Conservation (phyloP, 2,329 filamentous ascomycete genomes). For the Coniosporium tulheliwenetii region DNA sequence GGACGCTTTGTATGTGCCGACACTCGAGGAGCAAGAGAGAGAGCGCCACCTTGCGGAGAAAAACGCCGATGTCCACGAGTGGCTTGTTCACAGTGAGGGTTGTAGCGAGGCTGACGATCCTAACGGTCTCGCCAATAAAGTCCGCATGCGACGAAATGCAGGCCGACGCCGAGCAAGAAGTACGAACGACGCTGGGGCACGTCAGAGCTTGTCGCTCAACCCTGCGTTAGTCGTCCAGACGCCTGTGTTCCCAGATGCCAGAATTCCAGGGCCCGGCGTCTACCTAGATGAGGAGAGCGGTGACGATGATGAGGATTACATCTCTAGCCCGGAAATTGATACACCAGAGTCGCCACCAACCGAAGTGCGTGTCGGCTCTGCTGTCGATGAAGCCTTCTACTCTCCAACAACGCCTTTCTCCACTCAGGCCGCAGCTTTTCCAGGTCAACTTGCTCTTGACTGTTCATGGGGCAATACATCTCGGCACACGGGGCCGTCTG, state of each 20-base stretch:
- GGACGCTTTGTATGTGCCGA: conserved; percentile 26
- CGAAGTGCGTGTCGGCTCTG: too few species aligned
- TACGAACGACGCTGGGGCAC: conserved; percentile 17
- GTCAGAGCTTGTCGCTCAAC: too few species aligned
- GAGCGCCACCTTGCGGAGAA: conserved; percentile 31
- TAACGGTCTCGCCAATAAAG: conserved; percentile 11
- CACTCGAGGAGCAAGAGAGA: conserved; percentile 33
- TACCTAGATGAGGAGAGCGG: conserved; percentile 23
- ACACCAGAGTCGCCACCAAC: too few species aligned
- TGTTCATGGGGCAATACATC: too few species aligned
- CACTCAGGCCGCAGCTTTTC: too few species aligned
- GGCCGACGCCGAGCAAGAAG: conserved; percentile 31
- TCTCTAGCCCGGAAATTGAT: too few species aligned
- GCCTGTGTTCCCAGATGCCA: too few species aligned
- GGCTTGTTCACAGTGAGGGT: conserved; percentile 31
- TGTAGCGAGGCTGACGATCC: conserved; percentile 31
- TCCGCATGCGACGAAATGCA: conserved; percentile 7
- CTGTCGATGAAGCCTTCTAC: too few species aligned
- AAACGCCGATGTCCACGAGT: conserved; percentile 36
- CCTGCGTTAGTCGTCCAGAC: too few species aligned
- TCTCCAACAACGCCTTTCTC: too few species aligned
- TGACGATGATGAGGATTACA: conserved; percentile 8
- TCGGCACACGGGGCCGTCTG: neutral
- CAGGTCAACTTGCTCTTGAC: too few species aligned
- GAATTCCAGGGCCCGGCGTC: conserved; percentile 15